Conservation (phyloP, 768 basidiomycete species). For the Lenzites betulinus region DNA sequence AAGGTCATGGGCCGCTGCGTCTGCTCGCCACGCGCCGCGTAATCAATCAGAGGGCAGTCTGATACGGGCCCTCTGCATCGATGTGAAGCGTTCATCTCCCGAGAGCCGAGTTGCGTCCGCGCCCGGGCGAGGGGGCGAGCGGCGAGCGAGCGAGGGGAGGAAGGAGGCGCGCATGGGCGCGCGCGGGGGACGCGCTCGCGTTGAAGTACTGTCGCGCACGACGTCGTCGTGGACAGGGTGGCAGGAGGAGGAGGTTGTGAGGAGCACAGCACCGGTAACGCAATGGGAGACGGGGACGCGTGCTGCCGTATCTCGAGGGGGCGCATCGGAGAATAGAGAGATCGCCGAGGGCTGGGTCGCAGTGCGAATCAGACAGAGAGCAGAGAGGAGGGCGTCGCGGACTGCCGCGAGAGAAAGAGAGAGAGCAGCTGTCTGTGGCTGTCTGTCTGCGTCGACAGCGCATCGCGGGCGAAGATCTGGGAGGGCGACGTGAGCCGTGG, state of each 20-base stretch:
- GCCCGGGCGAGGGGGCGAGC: neutral
- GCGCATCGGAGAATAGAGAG: slow-evolving; percentile 20
- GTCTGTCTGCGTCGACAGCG: neutral
- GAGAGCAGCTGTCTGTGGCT: neutral
- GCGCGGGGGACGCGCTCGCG: neutral
- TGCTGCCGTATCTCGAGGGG: neutral
- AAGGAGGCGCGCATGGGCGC: no score
- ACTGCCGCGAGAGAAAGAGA: neutral
- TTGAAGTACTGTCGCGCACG: neutral
- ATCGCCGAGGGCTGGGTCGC: slow-evolving; percentile 10
- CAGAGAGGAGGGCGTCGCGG: neutral
- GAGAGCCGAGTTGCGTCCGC: slow-evolving; percentile 5
- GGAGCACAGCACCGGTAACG: neutral
- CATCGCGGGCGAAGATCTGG: slow-evolving; percentile 1
- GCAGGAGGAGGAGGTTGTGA: neutral
- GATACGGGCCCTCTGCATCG: neutral
- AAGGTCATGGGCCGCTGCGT: no score
- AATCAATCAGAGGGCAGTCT: slow-evolving; percentile 13
- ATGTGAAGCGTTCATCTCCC: slow-evolving; percentile 11
- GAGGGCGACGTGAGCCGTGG: neutral
- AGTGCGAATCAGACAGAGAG: neutral
- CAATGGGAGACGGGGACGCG: neutral
- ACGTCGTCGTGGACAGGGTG: neutral
- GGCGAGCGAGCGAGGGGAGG: neutral
- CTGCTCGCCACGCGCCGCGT: neutral